These are phyloP conservation scores for Taxillus chinensis DNA, from an alignment of 164 flowering plant species.

Conservation along the genomic window DNA sequence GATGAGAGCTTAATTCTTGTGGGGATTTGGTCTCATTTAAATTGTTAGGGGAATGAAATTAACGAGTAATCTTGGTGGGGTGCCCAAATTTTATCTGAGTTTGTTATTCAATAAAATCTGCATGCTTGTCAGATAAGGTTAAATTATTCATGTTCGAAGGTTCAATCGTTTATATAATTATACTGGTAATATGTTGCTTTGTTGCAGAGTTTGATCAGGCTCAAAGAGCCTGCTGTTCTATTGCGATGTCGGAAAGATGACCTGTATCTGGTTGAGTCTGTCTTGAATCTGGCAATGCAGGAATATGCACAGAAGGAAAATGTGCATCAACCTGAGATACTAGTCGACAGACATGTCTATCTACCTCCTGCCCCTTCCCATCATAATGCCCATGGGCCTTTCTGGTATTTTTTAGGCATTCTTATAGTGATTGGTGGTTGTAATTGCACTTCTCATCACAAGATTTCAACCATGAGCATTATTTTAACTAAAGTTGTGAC, in stretches of 20 bases:
- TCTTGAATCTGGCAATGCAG: slow-evolving; percentile 56
- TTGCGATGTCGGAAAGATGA: slow-evolving; percentile 83
- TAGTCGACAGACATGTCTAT: slow-evolving; percentile 43
- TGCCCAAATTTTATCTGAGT: too few species aligned
- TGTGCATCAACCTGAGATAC: slow-evolving; percentile 70
- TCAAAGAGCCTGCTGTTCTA: slow-evolving; percentile 86
- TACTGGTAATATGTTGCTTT: neutral
- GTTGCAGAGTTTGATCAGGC: slow-evolving; percentile 78
- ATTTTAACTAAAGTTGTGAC: neutral
- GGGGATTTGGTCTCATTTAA: too few species aligned
- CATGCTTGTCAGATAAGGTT: too few species aligned
- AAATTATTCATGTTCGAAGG: too few species aligned
- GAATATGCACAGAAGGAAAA: slow-evolving; percentile 72
- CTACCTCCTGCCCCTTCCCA: slow-evolving; percentile 84
- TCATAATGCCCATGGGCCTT: slow-evolving; percentile 53
- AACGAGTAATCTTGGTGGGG: too few species aligned
- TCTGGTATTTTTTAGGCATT: slow-evolving; percentile 38
- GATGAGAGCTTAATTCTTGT: too few species aligned
- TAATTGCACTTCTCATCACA: neutral
- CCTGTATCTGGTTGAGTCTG: slow-evolving; percentile 45
- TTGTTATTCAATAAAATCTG: too few species aligned
- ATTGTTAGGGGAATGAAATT: too few species aligned
- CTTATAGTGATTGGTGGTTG: neutral
- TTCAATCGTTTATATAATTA: too few species aligned
- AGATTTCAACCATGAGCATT: neutral